Evolutionary conservation across 2,329 filamentous ascomycete species (phyloP).

Genomic region (Macroventuria anomochaeta): DNA sequence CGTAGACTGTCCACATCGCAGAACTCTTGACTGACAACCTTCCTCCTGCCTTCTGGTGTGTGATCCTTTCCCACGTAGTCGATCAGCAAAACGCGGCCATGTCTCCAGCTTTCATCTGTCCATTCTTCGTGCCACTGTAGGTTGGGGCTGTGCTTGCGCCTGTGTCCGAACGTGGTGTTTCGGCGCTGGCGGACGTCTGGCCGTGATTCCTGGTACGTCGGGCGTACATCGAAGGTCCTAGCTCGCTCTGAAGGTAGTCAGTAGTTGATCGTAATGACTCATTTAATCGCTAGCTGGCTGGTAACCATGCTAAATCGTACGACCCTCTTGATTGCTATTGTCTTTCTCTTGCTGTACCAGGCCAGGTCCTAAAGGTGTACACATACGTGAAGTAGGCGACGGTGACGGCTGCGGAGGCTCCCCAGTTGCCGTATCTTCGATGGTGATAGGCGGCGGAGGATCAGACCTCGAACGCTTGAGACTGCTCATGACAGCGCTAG

Average conservation of each 20-base stretch:
- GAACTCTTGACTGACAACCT: slow-evolving; percentile 58
- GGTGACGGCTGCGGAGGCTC: slow-evolving; percentile 31
- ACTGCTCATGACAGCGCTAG: slow-evolving; percentile 9
- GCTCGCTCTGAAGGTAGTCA: slow-evolving; percentile 20
- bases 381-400: slow-evolving; percentile 29
- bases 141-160: slow-evolving; percentile 44
- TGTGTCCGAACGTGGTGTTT: slow-evolving; percentile 32
- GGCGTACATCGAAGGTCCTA: slow-evolving; percentile 23
- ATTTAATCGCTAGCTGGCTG: too few relatives aligned
- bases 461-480: slow-evolving; percentile 23
- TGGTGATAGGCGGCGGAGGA: slow-evolving; percentile 43
- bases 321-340: too few relatives aligned
- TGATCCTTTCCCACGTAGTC: slow-evolving; percentile 56
- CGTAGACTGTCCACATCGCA: slow-evolving; percentile 52
- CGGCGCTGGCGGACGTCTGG: slow-evolving; percentile 22
- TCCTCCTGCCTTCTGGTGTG: slow-evolving; percentile 48
- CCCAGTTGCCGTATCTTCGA: slow-evolving; percentile 43
- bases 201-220: slow-evolving; percentile 20
- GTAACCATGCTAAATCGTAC: too few relatives aligned
- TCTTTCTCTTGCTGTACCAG: too few relatives aligned
- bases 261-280: background rate
- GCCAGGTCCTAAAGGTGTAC: background rate
- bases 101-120: slow-evolving; percentile 46
- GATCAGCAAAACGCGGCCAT: slow-evolving; percentile 59
- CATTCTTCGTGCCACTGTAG: slow-evolving; percentile 48